Evolutionary conservation across 73 alveolate species (phyloP).

Genomic region (Blepharisma stoltei): DNA sequence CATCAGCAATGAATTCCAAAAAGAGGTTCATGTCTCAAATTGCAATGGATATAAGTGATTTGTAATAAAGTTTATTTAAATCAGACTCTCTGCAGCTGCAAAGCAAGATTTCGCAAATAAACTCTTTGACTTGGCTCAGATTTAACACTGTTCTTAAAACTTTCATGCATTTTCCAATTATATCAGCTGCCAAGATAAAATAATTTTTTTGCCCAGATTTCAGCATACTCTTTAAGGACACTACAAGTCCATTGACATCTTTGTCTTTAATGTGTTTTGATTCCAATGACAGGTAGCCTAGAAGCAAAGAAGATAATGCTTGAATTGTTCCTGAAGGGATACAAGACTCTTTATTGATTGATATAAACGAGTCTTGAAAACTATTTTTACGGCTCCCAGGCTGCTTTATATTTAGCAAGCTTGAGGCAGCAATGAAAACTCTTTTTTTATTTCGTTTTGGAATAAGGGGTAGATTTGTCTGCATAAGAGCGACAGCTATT

Average conservation of each 20-base stretch:
- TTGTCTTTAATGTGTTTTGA: not conserved
- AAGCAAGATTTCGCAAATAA: not conserved
- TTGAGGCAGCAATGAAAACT: no score
- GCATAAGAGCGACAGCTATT: no score
- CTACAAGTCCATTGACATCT: not conserved
- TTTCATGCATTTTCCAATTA: conserved; percentile 16
- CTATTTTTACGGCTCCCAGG: no score
- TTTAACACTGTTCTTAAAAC: not conserved
- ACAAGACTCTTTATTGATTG: no score
- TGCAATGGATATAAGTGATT: not conserved
- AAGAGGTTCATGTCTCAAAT: not conserved
- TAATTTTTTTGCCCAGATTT: not conserved
- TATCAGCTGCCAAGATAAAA: conserved; percentile 2
- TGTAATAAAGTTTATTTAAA: not conserved
- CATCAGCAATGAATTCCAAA: not conserved
- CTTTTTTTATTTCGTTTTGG: no score
- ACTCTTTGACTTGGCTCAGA: not conserved
- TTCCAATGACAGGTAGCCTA: not conserved
- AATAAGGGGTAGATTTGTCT: no score
- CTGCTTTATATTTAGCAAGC: no score
- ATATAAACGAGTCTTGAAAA: no score
- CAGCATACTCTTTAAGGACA: not conserved
- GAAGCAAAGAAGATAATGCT: not conserved
- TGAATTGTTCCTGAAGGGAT: not conserved
- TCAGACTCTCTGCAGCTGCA: not conserved